Evolutionary conservation across 2,329 filamentous ascomycete species (phyloP).

Genomic region (Purpureocillium takamizusanense): DNA sequence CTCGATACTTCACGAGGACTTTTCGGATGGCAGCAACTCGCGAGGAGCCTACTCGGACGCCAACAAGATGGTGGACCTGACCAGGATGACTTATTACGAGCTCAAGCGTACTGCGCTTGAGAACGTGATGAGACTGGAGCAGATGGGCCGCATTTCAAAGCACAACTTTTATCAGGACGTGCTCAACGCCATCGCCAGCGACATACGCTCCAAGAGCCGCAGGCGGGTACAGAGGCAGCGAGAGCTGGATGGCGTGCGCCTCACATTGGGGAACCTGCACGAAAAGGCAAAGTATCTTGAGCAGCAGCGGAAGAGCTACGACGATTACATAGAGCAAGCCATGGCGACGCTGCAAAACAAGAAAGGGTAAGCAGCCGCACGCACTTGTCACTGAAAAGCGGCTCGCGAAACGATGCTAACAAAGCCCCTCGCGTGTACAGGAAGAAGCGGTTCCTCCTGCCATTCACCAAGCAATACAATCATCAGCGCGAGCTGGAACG

Average conservation of each 20-base stretch:
- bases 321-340: slow-evolving; percentile 97
- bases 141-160: slow-evolving; percentile 76
- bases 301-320: slow-evolving; percentile 92
- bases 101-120: slow-evolving; percentile 89
- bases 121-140: slow-evolving; percentile 85
- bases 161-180: slow-evolving; percentile 94
- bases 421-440: slow-evolving; percentile 27
- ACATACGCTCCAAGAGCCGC: slow-evolving; percentile 95
- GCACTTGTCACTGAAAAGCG: neutral
- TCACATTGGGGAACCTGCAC: slow-evolving; percentile 66
- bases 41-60: slow-evolving; percentile 83
- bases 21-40: slow-evolving; percentile 54
- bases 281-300: slow-evolving; percentile 89
- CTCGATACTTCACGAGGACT: slow-evolving; percentile 71
- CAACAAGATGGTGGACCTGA: slow-evolving; percentile 84
- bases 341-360: slow-evolving; percentile 97
- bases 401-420: slow-evolving; percentile 3
- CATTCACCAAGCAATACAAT: slow-evolving; percentile 98
- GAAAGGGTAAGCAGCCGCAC: slow-evolving; percentile 56
- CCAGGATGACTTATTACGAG: slow-evolving; percentile 80
- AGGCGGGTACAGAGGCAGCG: slow-evolving; percentile 84
- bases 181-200: slow-evolving; percentile 92
- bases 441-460: slow-evolving; percentile 87
- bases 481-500: slow-evolving; percentile 93
- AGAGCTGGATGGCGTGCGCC: slow-evolving; percentile 75